Evolutionary conservation across 495 filamentous ascomycete species (phyloP).

Genomic region (Penicillium egyptiacum): DNA sequence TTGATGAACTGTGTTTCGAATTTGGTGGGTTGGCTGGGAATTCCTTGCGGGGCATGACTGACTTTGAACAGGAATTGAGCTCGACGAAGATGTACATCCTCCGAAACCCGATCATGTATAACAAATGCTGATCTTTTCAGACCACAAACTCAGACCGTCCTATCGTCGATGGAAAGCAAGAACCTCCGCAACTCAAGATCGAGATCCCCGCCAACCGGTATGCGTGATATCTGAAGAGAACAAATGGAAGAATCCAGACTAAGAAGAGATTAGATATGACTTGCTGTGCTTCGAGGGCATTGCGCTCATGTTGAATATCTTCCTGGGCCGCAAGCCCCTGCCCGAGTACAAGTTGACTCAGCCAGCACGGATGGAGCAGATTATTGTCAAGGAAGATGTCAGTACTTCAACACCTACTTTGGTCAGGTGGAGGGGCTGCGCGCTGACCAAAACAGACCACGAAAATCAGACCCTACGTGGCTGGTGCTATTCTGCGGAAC

Average conservation of each 20-base stretch:
- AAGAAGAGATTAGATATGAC: slow-evolving; percentile 71
- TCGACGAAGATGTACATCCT: slow-evolving; percentile 80
- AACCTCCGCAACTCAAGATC: slow-evolving; percentile 92
- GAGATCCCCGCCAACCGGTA: slow-evolving; percentile 95
- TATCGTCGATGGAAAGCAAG: slow-evolving; percentile 73
- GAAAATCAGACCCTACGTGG: slow-evolving; percentile 79
- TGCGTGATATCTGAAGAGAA: slow-evolving; percentile 13
- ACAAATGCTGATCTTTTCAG: slow-evolving; percentile 28
- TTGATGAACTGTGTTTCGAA: slow-evolving; percentile 97
- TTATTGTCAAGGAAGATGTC: slow-evolving; percentile 73
- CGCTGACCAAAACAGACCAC: slow-evolving; percentile 54
- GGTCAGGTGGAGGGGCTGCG: background rate
- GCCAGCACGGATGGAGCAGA: slow-evolving; percentile 71
- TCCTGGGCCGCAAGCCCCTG: slow-evolving; percentile 67
- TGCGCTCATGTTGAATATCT: slow-evolving; percentile 92
- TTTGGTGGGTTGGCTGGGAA: slow-evolving; percentile 62
- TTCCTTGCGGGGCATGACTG: slow-evolving; percentile 38
- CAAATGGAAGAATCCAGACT: slow-evolving; percentile 15
- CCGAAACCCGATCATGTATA: background rate
- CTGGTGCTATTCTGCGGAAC: slow-evolving; percentile 81
- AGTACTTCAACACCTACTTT: slow-evolving; percentile 17
- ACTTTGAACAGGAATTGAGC: slow-evolving; percentile 69
- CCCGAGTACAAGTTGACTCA: slow-evolving; percentile 76
- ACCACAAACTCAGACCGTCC: slow-evolving; percentile 74
- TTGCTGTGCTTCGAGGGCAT: slow-evolving; percentile 99